Base-by-base conservation (phyloP, 805 yeast genomes). In the Kluyveromyces starmeri region DNA sequence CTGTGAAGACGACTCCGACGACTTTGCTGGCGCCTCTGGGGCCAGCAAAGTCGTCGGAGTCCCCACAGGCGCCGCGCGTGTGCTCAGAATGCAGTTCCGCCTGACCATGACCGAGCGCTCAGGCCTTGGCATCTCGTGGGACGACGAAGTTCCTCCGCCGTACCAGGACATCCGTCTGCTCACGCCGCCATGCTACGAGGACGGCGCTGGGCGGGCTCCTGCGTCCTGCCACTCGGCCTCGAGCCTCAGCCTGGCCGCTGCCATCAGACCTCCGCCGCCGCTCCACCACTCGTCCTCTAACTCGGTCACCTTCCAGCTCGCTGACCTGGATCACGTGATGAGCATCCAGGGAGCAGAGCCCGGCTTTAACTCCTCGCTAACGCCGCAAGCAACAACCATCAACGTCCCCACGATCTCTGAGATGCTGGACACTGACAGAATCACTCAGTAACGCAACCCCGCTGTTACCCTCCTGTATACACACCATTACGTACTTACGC, bases 121-220 rank as follows among this genome's bases (percentile, higher is more conserved):
- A 0, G 99, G 99, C 0, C 67, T 92, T 27, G 98, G 98, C 4
- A 84, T 92, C 20, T 82, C 96, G 0, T 92, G 98, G 97, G 96
- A 89, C 58, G 96, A 89, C 53, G 98, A 92, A 58, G 97, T 94
- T 12, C 99, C 99, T 2, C 99, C 99, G 1, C 82, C 86, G 14
- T 92, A 92, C 50, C 84, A 75, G 35, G 89, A 85, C 45, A 86
- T 92, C 14, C 67, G 75, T 19, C 75, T 94, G 0, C 65, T 84
- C 27, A 75, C 88, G 15, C 98, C 98, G 0, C 98, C 98, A 2
- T 74, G 76, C 2, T 89, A 92, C 56, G 68, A 61, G 28, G 51
- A 49, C 27, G 22, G 17, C 22, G n/a, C n/a, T 16, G 20, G 21
- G 20, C 13, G 13, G 6, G 4, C n/a, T 28, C 9, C 21, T 20